A percentile compares a stretch with the other conserved stretches of the same genome.
phyloP scores from a whole-genome alignment of 192 early-diverging fungal species.

The Coemansia sp. region DNA sequence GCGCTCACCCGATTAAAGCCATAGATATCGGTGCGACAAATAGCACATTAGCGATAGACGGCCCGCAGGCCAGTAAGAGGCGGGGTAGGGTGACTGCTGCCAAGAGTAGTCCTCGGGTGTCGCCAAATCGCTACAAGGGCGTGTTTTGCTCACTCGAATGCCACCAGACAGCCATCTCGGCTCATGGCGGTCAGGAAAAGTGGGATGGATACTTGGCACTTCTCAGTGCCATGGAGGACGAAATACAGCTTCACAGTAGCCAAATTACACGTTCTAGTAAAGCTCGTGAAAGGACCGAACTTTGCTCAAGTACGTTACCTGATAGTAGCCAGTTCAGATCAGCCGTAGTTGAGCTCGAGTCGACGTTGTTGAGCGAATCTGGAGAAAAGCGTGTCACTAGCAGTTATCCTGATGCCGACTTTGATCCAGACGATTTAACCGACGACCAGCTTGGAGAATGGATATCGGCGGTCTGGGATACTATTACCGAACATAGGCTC shows the following conservation, averaged over 20 bases:
- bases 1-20: constrained; percentile 32
- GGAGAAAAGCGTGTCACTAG: neutral
- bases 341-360: neutral
- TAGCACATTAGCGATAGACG: neutral
- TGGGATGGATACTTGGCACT: constrained; percentile 35
- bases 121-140: constrained; percentile 28
- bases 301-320: neutral
- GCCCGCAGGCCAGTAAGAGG: neutral
- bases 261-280: neutral
- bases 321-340: neutral
- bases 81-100: neutral
- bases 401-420: constrained; percentile 15
- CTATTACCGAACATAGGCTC: constrained; percentile 9
- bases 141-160: constrained; percentile 44
- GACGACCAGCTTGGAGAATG: constrained; percentile 38
- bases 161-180: constrained; percentile 20
- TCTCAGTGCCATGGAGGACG: constrained; percentile 24
- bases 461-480: constrained; percentile 41
- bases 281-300: neutral
- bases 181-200: constrained; percentile 30
- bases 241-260: constrained; percentile 12
- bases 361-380: neutral
- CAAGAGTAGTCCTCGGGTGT: neutral
- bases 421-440: constrained; percentile 36
- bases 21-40: neutral